A percentile compares a stretch with the other conserved stretches of the same genome.
phyloP scores from a whole-genome alignment of 2,329 filamentous ascomycete genomes.

The Colletotrichum sp. region DNA sequence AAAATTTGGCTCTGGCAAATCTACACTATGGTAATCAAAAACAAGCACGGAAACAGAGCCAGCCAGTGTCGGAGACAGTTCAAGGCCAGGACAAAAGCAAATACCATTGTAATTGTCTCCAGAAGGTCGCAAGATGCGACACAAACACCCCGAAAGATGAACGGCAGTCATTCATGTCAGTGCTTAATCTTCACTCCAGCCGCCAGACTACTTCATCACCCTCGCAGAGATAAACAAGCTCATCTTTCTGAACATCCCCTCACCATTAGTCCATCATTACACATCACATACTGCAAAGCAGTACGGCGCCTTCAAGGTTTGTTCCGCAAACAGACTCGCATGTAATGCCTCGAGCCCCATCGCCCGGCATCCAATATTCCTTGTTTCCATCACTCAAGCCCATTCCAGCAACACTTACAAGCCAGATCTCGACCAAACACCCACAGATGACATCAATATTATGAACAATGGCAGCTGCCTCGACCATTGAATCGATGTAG shows the following conservation, averaged over 20 bases:
- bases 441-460: neutral
- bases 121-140: neutral
- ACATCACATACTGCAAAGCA: neutral
- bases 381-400: neutral
- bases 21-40: neutral
- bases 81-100: neutral
- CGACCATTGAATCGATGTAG: neutral
- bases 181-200: neutral
- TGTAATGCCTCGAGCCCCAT: neutral
- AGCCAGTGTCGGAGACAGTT: neutral
- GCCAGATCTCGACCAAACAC: neutral
- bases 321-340: neutral
- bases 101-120: neutral
- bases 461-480: neutral
- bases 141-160: neutral
- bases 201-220: neutral
- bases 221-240: neutral
- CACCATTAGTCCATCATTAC: neutral
- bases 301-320: neutral
- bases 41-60: neutral
- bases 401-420: neutral
- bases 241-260: neutral
- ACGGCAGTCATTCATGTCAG: neutral
- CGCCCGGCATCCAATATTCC: neutral
- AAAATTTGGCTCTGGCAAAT: neutral